Evolutionary conservation across 257 asterid genomes (phyloP), one percentile per base, ranked within the genome.

Genomic region (Solanum paucissectum): DNA sequence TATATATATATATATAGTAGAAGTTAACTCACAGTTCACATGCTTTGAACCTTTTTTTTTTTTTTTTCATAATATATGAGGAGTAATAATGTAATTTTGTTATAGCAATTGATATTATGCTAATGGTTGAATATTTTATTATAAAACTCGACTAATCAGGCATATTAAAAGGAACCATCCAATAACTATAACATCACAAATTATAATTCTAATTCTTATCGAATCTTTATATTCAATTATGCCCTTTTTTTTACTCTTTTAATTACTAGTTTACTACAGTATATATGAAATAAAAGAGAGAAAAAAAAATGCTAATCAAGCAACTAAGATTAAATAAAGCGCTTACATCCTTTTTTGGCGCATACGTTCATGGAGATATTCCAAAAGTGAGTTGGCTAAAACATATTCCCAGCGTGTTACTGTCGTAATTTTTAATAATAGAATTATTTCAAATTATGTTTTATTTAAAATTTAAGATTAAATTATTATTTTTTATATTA

Each of bases 341-440:
- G 37, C 5, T 29, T n/a, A 18, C 68, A 81, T 46, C 36, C 60
- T 40, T 29, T 58, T 40, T 76, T 76, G 83, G 83, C 83, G 36
- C 60, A 76, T 76, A 38, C 7, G 23, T 76, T 40, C 83, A 76
- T 76, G 83, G 83, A 76, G 83, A 76, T 76, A 76, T 76, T 46
- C 49, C 60, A 40, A 20, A 75, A 34, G 84, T 75, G 64, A 89
- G 86, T 77, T 83, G 88, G 89, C 88, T 13, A 37, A 66, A 64
- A 58, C 27, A 58, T 8, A 58, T 21, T 58, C 68, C 27, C 12
- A 58, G 68, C 12, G 12, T 21, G 68, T 58, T 21, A 21, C 27
- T 58, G 68, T 21, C 68, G 27, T 58, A 21, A 58, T 58, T 58
- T 58, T 21, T 20, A 58, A 21, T 58, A 58, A 58, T 55, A 52